Conservation (phyloP, 2,329 filamentous ascomycete genomes). For the Fusarium mundagurra region DNA sequence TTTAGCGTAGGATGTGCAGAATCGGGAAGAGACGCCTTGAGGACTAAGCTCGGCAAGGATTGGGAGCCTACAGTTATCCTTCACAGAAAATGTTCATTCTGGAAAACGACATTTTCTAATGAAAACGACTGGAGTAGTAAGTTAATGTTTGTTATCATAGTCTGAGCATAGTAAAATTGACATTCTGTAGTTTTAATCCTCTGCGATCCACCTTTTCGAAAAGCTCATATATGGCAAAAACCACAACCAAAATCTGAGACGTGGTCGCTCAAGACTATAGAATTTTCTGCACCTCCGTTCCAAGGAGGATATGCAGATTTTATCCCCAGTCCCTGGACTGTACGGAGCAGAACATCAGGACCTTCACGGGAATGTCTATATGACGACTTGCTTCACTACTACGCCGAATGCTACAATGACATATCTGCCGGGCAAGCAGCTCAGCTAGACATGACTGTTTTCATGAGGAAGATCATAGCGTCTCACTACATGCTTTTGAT, state of each 20-base stretch:
- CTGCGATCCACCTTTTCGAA: background rate
- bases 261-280: background rate
- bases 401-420: conserved; percentile 1
- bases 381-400: background rate
- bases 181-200: background rate
- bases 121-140: background rate
- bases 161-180: background rate
- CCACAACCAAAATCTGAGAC: background rate
- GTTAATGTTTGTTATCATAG: background rate
- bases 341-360: background rate
- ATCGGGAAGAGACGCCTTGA: background rate
- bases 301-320: conserved; percentile 7
- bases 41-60: background rate
- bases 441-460: background rate
- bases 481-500: conserved; percentile 1
- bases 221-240: background rate
- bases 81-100: conserved; percentile 9
- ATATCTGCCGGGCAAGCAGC: background rate
- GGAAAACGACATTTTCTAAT: background rate
- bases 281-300: background rate
- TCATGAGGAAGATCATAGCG: background rate
- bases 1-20: background rate
- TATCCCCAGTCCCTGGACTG: background rate
- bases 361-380: background rate
- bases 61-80: background rate